Evolutionary conservation across 2,329 filamentous ascomycete genomes (phyloP).

Genomic region (Diplodia scrobiculata): DNA sequence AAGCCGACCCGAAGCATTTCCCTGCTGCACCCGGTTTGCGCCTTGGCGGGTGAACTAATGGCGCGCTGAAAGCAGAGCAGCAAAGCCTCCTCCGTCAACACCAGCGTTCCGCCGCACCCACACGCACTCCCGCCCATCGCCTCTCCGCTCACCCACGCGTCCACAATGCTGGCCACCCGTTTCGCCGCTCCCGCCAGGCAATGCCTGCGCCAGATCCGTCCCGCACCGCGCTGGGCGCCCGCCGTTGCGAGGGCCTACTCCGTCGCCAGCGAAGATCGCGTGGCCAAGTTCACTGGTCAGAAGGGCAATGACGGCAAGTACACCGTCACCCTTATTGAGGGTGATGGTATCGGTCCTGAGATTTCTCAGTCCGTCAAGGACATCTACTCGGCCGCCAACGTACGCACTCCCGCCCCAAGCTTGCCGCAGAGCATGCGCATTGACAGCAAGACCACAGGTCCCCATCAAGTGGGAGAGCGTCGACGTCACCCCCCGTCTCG

Average conservation of each 20-base stretch:
- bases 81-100: conserved; percentile 29
- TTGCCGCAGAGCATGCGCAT: conserved; percentile 20
- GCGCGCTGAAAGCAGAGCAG: conserved; percentile 19
- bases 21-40: conserved; percentile 24
- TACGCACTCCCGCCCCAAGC: conserved; percentile 46
- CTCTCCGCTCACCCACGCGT: conserved; percentile 30
- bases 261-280: conserved; percentile 62
- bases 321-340: conserved; percentile 95
- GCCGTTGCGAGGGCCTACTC: conserved; percentile 56
- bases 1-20: conserved; percentile 24
- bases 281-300: conserved; percentile 90
- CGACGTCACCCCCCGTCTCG: conserved; percentile 90
- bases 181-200: conserved; percentile 77
- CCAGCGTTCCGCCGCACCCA: conserved; percentile 18
- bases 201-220: conserved; percentile 68
- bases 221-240: conserved; percentile 19
- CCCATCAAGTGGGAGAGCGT: conserved; percentile 97
- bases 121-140: conserved; percentile 6
- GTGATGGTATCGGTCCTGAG: conserved; percentile 97
- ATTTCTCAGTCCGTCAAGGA: conserved; percentile 98
- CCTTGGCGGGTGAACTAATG: conserved; percentile 26
- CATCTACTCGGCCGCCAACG: conserved; percentile 94
- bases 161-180: conserved; percentile 80
- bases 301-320: conserved; percentile 92
- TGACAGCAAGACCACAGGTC: conserved; percentile 55